These are phyloP conservation scores for Ustilago trichophora DNA, from an alignment of 1,284 basidiomycete genomes.

Conservation along the genomic window DNA sequence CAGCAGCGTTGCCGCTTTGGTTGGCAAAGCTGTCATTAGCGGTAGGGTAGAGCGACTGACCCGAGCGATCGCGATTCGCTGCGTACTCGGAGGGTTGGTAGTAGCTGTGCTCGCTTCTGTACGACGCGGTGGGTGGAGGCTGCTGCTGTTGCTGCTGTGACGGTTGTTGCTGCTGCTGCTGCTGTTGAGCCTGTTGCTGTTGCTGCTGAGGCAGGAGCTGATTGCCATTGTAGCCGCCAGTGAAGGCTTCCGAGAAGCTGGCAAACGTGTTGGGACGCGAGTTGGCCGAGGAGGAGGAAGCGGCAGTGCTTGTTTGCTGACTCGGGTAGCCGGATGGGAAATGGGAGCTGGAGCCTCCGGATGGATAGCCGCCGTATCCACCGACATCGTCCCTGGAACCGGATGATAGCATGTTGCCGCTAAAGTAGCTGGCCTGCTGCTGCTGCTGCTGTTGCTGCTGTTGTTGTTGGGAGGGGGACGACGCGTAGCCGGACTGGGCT, in stretches of 20 bases:
- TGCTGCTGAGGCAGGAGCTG: constrained; percentile 32
- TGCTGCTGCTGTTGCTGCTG: constrained; percentile 35
- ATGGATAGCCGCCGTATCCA: constrained; percentile 30
- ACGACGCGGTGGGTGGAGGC: constrained; percentile 32
- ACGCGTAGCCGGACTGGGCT: constrained; percentile 29
- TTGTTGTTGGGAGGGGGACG: constrained; percentile 32
- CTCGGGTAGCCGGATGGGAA: constrained; percentile 29
- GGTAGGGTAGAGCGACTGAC: constrained; percentile 22
- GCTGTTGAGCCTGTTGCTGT: no score
- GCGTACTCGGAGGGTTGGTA: constrained; percentile 41
- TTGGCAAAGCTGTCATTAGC: constrained; percentile 16
- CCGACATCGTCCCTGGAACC: constrained; percentile 35
- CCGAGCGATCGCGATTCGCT: constrained; percentile 24
- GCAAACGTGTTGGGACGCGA: constrained; percentile 40
- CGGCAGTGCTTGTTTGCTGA: constrained; percentile 20
- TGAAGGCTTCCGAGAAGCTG: constrained; percentile 39
- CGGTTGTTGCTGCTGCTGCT: constrained; percentile 10
- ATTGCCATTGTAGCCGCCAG: constrained; percentile 31
- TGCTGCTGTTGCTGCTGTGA: constrained; percentile 24
- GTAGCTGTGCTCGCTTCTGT: constrained; percentile 37
- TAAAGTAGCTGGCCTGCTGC: constrained; percentile 28
- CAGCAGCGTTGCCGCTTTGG: constrained; percentile 3
- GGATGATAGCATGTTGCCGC: constrained; percentile 31
- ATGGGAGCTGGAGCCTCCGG: constrained; percentile 32
- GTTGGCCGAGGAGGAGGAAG: constrained; percentile 33